A percentile compares a stretch with the other conserved stretches of the same genome.
Conservation (phyloP, 2,329 filamentous ascomycete genomes). For the Penicillium sclerotiorum region DNA sequence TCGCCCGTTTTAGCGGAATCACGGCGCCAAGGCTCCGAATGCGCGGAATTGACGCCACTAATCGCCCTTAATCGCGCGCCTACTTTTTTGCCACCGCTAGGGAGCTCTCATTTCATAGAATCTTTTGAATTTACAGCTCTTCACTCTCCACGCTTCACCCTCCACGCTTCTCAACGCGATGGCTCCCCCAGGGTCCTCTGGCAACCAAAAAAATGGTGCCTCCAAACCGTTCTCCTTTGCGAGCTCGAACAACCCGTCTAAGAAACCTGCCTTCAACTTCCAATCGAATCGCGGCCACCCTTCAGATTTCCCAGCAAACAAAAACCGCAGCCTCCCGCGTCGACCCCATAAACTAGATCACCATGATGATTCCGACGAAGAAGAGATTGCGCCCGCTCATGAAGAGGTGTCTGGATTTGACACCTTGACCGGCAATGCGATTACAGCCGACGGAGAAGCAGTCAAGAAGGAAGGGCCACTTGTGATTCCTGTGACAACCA, state of each 20-base stretch:
- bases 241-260: slow-evolving; percentile 32
- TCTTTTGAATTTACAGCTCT: slow-evolving; percentile 1
- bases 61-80: no score
- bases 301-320: slow-evolving; percentile 18
- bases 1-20: no score
- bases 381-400: slow-evolving; percentile 32
- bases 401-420: slow-evolving; percentile 61
- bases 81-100: no score
- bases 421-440: slow-evolving; percentile 42
- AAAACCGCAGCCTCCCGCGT: slow-evolving; percentile 28
- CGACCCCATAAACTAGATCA: slow-evolving; percentile 36
- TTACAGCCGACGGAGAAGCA: slow-evolving; percentile 40
- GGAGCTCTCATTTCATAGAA: slow-evolving; percentile 18
- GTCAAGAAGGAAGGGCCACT: slow-evolving; percentile 60
- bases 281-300: slow-evolving; percentile 27
- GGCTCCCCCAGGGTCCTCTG: slow-evolving; percentile 17
- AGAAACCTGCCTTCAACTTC: slow-evolving; percentile 38
- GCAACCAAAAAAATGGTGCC: slow-evolving; percentile 2
- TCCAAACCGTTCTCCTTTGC: slow-evolving; percentile 47
- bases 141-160: not conserved
- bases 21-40: no score
- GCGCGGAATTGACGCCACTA: no score
- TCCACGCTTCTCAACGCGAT: slow-evolving; percentile 12
- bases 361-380: slow-evolving; percentile 58
- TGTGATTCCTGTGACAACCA: slow-evolving; percentile 77